A percentile compares a stretch with the other conserved stretches of the same genome.
Conservation (phyloP, 345 rosid genomes). For the Iberis pinnata region DNA sequence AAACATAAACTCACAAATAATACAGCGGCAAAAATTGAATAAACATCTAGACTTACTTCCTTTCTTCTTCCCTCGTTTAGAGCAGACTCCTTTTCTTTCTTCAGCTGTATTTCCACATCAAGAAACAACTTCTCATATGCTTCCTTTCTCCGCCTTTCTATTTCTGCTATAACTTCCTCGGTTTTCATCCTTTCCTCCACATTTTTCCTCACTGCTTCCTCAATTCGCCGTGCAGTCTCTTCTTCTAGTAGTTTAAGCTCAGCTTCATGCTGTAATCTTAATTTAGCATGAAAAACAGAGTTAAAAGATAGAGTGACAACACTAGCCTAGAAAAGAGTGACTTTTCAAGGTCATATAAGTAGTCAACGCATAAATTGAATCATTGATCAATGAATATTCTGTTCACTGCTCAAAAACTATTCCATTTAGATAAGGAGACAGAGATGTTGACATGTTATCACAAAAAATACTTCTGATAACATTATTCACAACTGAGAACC, state of each 20-base stretch:
- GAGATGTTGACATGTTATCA: not conserved
- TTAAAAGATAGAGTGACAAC: constrained; percentile 4
- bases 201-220: constrained; percentile 68
- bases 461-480: not conserved
- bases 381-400: not conserved
- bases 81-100: constrained; percentile 63
- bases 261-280: constrained; percentile 59
- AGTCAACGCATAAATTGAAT: not conserved
- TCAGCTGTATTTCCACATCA: constrained; percentile 51
- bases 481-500: not conserved
- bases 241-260: constrained; percentile 62
- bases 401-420: not conserved
- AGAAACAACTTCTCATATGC: constrained; percentile 59
- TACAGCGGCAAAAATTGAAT: not conserved
- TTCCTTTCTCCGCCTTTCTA: constrained; percentile 51
- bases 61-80: constrained; percentile 59
- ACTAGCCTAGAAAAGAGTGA: constrained; percentile 2
- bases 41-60: constrained; percentile 42
- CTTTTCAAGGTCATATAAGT: not conserved
- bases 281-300: not conserved
- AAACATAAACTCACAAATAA: not conserved
- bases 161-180: constrained; percentile 47
- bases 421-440: not conserved
- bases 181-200: constrained; percentile 63
- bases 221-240: constrained; percentile 62